These are phyloP conservation scores for Macrophomina tecta DNA, from an alignment of 2,329 filamentous ascomycete species.

Conservation along the genomic window DNA sequence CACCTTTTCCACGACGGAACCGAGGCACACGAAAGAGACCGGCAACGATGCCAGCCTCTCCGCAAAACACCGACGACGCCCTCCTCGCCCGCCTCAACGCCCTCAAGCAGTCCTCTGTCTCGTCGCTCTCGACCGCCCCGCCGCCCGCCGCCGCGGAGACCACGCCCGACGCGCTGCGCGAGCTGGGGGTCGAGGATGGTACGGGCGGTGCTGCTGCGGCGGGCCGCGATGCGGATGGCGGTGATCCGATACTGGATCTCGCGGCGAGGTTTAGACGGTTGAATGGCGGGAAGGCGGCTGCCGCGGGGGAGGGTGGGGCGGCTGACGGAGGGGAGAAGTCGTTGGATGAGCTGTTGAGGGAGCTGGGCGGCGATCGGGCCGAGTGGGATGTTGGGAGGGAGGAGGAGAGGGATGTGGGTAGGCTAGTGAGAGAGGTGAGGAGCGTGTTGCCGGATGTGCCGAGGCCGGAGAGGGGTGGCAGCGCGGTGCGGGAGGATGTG, in stretches of 20 bases:
- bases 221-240: conserved; percentile 33
- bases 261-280: conserved; percentile 46
- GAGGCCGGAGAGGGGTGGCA: conserved; percentile 26
- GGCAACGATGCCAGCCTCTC: not conserved
- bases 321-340: conserved; percentile 41
- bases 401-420: conserved; percentile 50
- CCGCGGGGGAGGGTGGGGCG: not conserved
- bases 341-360: conserved; percentile 54
- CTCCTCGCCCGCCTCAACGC: conserved; percentile 57
- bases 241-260: conserved; percentile 37
- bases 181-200: conserved; percentile 8
- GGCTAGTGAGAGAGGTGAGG: conserved; percentile 49
- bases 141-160: conserved; percentile 27
- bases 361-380: conserved; percentile 41
- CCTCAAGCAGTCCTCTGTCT: conserved; percentile 52
- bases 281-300: not conserved
- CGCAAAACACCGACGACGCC: conserved; percentile 35
- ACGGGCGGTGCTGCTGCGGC: not conserved
- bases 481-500: not conserved
- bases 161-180: conserved; percentile 17
- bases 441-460: conserved; percentile 44
- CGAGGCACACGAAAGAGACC: not conserved
- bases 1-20: not conserved
- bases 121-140: conserved; percentile 36
- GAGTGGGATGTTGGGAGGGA: conserved; percentile 48